Conservation (phyloP, 306 rosid species). For the Cajanus cajan region DNA sequence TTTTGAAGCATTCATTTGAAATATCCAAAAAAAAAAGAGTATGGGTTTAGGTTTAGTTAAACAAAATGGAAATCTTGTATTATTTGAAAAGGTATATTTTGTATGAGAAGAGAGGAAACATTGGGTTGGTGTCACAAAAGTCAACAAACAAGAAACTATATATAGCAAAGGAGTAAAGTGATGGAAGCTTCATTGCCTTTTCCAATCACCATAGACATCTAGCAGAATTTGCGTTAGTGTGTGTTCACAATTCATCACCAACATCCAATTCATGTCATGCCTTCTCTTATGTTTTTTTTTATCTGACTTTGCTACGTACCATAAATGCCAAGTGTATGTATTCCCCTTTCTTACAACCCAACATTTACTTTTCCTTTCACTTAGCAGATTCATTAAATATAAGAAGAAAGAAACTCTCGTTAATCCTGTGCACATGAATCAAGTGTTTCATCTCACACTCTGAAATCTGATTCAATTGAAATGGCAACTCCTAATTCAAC, state of each 20-base stretch:
- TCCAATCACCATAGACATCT: slow-evolving; percentile 1
- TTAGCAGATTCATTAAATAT: neutral
- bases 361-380: neutral
- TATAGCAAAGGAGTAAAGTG: slow-evolving; percentile 19
- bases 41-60: too few species aligned
- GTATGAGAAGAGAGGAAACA: neutral
- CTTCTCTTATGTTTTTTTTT: neutral
- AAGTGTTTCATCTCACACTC: neutral
- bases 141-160: slow-evolving; percentile 13
- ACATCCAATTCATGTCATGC: neutral
- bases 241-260: slow-evolving; percentile 26
- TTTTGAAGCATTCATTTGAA: too few species aligned
- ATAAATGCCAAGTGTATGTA: slow-evolving; percentile 2
- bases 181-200: slow-evolving; percentile 6
- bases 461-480: neutral
- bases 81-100: neutral
- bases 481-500: slow-evolving; percentile 29
- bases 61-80: too few species aligned
- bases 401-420: neutral
- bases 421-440: neutral
- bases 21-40: too few species aligned
- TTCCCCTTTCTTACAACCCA: neutral
- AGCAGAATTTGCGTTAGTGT: slow-evolving; percentile 38
- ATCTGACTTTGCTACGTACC: neutral
- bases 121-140: neutral